These are phyloP conservation scores for Psidium friedrichsthalianum DNA, from an alignment of 345 rosid species.

Conservation along the genomic window DNA sequence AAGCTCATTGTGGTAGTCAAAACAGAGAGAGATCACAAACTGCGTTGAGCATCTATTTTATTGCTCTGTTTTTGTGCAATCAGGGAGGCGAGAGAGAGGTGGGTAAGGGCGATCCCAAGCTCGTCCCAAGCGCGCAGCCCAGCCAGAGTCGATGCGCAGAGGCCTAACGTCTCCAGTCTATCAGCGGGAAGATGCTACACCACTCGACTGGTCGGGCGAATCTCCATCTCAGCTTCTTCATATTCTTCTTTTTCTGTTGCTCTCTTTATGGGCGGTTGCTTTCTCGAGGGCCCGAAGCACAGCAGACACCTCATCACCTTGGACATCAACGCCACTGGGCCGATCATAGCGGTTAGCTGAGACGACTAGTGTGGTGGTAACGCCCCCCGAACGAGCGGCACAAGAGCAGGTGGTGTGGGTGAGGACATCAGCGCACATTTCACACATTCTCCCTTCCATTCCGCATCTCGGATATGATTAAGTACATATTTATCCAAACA, in stretches of 20 bases:
- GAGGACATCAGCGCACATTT: background rate
- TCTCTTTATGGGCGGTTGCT: conserved; percentile 39
- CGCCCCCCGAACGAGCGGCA: background rate
- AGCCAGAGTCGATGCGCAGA: background rate
- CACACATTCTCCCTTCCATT: background rate
- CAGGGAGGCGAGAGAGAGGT: background rate
- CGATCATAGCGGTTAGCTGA: background rate
- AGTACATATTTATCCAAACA: background rate
- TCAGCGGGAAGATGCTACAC: background rate
- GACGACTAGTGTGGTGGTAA: background rate
- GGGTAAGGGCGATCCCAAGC: background rate
- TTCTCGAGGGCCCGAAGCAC: conserved; percentile 58
- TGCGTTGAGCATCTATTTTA: background rate
- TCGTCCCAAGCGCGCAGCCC: background rate
- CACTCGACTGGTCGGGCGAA: background rate
- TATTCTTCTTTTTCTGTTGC: conserved; percentile 13
- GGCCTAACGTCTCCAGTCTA: background rate
- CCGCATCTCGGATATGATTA: background rate
- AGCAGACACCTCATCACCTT: conserved; percentile 35
- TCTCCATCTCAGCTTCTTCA: conserved; percentile 5
- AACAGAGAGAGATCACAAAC: background rate
- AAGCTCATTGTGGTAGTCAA: too few species aligned
- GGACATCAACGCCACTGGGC: background rate
- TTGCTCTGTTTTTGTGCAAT: background rate
- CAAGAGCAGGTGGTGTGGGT: background rate